These are phyloP conservation scores for Patellifolia procumbens DNA, from an alignment of 179 eudicot genomes.

Conservation along the genomic window DNA sequence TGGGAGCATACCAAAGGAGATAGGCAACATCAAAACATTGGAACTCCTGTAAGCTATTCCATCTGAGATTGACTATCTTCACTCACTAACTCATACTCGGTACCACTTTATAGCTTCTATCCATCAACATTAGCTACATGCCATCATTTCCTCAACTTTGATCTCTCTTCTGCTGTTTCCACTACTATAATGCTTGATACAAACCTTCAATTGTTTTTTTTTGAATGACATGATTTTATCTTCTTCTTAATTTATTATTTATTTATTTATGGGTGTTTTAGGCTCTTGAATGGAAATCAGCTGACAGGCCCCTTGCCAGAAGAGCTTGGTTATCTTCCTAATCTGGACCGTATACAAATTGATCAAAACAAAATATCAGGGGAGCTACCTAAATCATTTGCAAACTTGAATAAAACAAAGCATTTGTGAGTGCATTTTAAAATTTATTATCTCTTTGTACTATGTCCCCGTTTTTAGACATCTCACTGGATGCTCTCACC, in stretches of 20 bases:
- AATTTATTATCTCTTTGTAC: neutral
- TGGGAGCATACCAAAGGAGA: conserved; percentile 81
- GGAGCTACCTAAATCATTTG: conserved; percentile 67
- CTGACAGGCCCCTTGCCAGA: conserved; percentile 70
- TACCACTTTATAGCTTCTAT: neutral
- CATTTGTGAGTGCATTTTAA: conserved; percentile 63
- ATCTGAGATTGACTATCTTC: neutral
- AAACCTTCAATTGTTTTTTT: too few relatives aligned
- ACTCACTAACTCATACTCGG: neutral
- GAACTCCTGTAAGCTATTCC: conserved; percentile 64
- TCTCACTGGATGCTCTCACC: conserved; percentile 1
- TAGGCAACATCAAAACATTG: conserved; percentile 68
- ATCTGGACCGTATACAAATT: conserved; percentile 58
- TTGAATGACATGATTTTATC: neutral
- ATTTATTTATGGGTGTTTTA: conserved; percentile 21
- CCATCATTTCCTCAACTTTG: neutral
- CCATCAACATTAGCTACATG: neutral
- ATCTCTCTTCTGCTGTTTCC: neutral
- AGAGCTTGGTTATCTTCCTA: conserved; percentile 67
- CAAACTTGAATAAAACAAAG: conserved; percentile 63
- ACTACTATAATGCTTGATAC: neutral
- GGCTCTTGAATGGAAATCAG: conserved; percentile 80
- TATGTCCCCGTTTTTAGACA: neutral
- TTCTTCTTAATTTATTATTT: neutral
- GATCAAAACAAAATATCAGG: conserved; percentile 72